Conservation (phyloP, 495 filamentous ascomycete species). For the Penicillium desertorum region DNA sequence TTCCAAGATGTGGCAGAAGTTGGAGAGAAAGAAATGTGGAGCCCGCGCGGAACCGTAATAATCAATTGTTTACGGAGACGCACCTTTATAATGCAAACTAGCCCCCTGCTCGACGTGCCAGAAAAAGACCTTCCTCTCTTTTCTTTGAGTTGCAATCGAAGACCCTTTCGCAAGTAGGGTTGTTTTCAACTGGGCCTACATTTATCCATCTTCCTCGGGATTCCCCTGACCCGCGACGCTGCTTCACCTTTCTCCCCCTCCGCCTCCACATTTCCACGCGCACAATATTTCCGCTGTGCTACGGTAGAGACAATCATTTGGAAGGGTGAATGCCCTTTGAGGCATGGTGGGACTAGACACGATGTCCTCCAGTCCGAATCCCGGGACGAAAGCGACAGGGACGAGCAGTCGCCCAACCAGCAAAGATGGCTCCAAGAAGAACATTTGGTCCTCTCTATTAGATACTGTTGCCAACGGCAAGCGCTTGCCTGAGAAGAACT, state of each 20-base stretch:
- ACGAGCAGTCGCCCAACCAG: conserved; percentile 55
- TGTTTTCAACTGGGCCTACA: not conserved
- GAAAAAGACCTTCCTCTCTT: not conserved
- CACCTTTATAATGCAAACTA: conserved; percentile 9
- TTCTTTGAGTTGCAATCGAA: conserved; percentile 5
- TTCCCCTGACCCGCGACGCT: conserved; percentile 26
- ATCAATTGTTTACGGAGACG: conserved; percentile 29
- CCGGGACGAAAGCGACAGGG: conserved; percentile 35
- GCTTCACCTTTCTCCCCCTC: conserved; percentile 16
- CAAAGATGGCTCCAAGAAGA: conserved; percentile 76
- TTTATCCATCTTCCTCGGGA: conserved; percentile 9
- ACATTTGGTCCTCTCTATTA: conserved; percentile 94
- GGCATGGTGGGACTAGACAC: conserved; percentile 41
- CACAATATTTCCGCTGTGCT: conserved; percentile 7
- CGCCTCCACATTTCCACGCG: conserved; percentile 11
- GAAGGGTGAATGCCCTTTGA: conserved; percentile 41
- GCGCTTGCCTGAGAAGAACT: conserved; percentile 86
- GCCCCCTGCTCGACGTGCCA: conserved; percentile 16
- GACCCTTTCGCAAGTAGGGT: not conserved
- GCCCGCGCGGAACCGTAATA: conserved; percentile 33
- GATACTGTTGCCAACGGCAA: conserved; percentile 88
- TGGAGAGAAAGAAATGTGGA: conserved; percentile 27
- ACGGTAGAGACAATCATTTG: conserved; percentile 13
- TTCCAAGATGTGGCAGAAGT: conserved; percentile 14
- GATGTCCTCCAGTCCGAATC: conserved; percentile 46